Percentiles rank a stretch among this genome's conserved stretches.
Evolutionary conservation across 176 grass and related monocot species (phyloP).

Genomic region (Ampelocalamus luodianensis): DNA sequence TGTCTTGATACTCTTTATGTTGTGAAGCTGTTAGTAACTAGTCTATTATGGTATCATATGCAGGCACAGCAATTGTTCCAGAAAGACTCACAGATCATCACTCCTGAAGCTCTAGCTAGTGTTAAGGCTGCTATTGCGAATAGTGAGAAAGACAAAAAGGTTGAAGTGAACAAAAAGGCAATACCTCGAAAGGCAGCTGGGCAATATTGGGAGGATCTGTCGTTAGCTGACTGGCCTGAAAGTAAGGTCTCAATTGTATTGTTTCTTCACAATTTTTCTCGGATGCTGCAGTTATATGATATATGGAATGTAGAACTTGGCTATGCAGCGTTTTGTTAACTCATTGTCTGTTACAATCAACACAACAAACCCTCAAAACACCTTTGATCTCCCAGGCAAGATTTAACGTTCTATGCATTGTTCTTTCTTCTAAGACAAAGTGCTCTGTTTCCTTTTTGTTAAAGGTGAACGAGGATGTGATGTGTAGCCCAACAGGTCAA

Average conservation of each 20-base stretch:
- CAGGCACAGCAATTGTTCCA: conserved; percentile 69
- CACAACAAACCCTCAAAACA: conserved; percentile 24
- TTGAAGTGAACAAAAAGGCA: conserved; percentile 60
- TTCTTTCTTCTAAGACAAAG: conserved; percentile 45
- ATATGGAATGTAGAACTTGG: conserved; percentile 17
- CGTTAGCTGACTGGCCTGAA: conserved; percentile 80
- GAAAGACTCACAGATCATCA: conserved; percentile 69
- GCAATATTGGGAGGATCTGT: conserved; percentile 80
- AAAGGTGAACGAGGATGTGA: conserved; percentile 61
- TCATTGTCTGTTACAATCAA: conserved; percentile 26
- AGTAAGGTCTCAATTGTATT: conserved; percentile 54
- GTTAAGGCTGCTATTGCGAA: conserved; percentile 72
- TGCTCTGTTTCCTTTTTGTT: conserved; percentile 48
- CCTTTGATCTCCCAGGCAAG: conserved; percentile 32
- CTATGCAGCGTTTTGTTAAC: neutral
- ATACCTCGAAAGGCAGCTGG: conserved; percentile 83
- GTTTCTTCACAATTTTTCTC: neutral
- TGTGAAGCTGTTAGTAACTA: neutral
- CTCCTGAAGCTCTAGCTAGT: conserved; percentile 61
- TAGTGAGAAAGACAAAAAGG: conserved; percentile 56
- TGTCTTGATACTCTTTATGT: neutral
- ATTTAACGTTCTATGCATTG: conserved; percentile 28
- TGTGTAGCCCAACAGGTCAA: conserved; percentile 48
- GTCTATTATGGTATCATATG: neutral
- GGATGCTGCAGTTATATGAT: conserved; percentile 20